Evolutionary conservation across 2,329 filamentous ascomycete genomes (phyloP), one percentile per base, ranked within the genome.

Genomic region (Fusarium algeriense): DNA sequence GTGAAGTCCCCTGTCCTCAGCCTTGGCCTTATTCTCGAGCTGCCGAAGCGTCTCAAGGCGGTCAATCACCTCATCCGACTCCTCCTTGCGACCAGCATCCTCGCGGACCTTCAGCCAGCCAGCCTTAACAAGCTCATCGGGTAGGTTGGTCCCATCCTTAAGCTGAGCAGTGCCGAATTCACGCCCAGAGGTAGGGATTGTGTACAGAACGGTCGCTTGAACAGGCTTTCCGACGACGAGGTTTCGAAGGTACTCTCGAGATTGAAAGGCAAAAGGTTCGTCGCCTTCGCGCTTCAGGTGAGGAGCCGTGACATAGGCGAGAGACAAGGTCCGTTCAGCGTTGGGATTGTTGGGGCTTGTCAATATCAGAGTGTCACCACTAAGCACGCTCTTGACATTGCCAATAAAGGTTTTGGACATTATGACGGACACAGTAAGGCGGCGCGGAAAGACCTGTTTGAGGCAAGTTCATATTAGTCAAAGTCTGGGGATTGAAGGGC

Each of bases 21-120:
- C 86, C 81, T 90, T 94, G 64, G 96, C 96, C 74, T 92, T 88
- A 45, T 88, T 86, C 82, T 98, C 95, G 37, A 95, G 84, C 50
- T 87, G 86, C 74, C 93, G 91, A 67, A 99, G 88, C 76, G 90
- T 91, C 75, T 97, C 92, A 28, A 99, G 85, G 66, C 92, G 88
- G 70, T 90, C 83, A 32, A 88, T 85, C 12, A 91, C 87, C 55
- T 94, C 91, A 63, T 96, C 92, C 4, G 91, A 90, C 64, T 98
- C 94, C 73, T 98, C 95, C 79, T 95, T 96, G 73, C 92, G 91
- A 68, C 94, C 95, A 64, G 95, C 95, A 81, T 99, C 96, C 77
- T 99, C 96, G 71, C 96, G 91, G 66, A 99, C 88, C 83, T 96
- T 97, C 70, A 94, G 85, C 94, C 95, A 98, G 73, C 96, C 96